Evolutionary conservation across 2,329 filamentous ascomycete genomes (phyloP), one percentile per base, ranked within the genome.

Genomic region (Aspergillus brunneoviolaceus): DNA sequence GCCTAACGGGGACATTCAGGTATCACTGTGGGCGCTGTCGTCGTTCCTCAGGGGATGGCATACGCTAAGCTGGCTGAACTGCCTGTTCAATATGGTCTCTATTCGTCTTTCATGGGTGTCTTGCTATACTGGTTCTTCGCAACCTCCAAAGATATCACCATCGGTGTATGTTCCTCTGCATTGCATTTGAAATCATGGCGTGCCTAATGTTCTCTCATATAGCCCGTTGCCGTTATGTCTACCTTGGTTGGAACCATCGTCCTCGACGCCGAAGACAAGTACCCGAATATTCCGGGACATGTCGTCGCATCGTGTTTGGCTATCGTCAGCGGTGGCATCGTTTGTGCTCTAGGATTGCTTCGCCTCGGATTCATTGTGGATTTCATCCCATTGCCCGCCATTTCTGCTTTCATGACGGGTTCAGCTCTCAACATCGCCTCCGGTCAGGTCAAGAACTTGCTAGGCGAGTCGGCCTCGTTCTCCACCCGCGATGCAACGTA

Each of bases 71-170:
- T 98, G 27, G 94, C 94, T 49, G 84, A 88, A 62, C 82, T 98
- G n/a, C 83, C 86, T 0, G 85, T 89, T 5, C 84, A 98, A 72
- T 98, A 88, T 70, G 94, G 94, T 55, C 84, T 98, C 0, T 96
- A 96, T 77, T 95, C 94, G 0, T 97, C 94, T 0, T 98, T 99
- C 73, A 95, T 97, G 84, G 95, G 94, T 54, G 93, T 96, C 16
- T 76, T 96, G 63, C 83, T 96, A 62, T 99, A 99, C 78, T 98
- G 94, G 94, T 90, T 97, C 72, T 98, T 98, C 71, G 95, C 93
- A 35, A 99, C 95, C 0, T 97, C 94, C 14, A 99, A 98, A 74
- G 94, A 99, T 76, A 98, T 99, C 71, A 97, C 94, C 10, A 98
- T 98, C 59, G 94, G 94, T 16, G 89, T 91, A 82, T 78, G 88